Evolutionary conservation across 495 filamentous ascomycete genomes (phyloP).

Genomic region (Hyaloscypha finlandica): DNA sequence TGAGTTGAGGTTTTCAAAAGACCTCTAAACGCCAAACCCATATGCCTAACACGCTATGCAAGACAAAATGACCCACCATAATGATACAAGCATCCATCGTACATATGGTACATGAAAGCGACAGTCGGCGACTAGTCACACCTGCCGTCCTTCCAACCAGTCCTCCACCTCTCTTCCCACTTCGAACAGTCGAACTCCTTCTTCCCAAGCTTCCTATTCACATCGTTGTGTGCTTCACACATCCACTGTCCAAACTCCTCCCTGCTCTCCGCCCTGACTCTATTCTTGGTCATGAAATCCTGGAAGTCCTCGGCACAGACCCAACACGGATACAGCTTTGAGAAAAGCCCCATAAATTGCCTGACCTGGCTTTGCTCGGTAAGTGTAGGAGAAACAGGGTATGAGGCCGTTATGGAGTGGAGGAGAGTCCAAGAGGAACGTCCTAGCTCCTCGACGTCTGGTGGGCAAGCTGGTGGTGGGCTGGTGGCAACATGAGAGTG

Average conservation of each 20-base stretch:
- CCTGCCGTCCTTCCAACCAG: conserved; percentile 86
- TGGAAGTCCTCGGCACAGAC: conserved; percentile 91
- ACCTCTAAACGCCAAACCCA: neutral
- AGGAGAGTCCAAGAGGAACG: conserved; percentile 90
- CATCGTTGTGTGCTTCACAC: conserved; percentile 97
- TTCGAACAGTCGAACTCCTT: conserved; percentile 83
- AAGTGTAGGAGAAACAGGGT: conserved; percentile 67
- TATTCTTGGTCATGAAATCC: conserved; percentile 73
- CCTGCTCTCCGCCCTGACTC: conserved; percentile 65
- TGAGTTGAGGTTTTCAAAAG: neutral
- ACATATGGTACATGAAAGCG: neutral
- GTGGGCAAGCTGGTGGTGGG: conserved; percentile 60
- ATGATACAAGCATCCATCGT: conserved; percentile 13
- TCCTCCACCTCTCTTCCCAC: conserved; percentile 95
- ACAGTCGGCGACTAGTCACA: conserved; percentile 33
- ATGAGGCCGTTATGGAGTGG: conserved; percentile 85
- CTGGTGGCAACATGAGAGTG: conserved; percentile 35
- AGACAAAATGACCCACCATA: conserved; percentile 8
- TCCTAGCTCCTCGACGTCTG: conserved; percentile 84
- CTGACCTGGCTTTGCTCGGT: conserved; percentile 71
- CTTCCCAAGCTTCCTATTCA: conserved; percentile 94
- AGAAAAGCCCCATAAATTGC: conserved; percentile 78
- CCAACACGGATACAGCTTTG: conserved; percentile 91
- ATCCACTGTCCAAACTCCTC: conserved; percentile 89
- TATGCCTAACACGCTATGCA: conserved; percentile 5